Percentiles rank a stretch among this genome's conserved stretches.
Evolutionary conservation across 1,284 basidiomycete species (phyloP).

Genomic region (Cutaneotrichosporon daszewskae): DNA sequence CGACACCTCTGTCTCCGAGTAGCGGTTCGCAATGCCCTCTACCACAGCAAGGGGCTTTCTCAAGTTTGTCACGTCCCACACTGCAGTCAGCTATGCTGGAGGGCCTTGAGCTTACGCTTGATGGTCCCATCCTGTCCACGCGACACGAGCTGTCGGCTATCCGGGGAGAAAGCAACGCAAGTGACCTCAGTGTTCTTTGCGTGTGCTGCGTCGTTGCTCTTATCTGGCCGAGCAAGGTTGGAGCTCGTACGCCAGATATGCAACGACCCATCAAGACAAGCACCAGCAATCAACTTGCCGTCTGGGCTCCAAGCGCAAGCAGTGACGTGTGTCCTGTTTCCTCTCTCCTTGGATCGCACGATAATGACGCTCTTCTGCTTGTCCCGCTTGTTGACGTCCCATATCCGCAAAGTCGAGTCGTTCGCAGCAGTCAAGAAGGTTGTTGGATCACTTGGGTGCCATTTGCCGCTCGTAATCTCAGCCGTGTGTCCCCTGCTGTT

Average conservation of each 20-base stretch:
- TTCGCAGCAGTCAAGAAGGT: slow-evolving; percentile 87
- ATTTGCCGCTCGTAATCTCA: slow-evolving; percentile 80
- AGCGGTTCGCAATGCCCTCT: slow-evolving; percentile 65
- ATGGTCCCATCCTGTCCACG: slow-evolving; percentile 90
- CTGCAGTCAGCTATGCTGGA: slow-evolving; percentile 50
- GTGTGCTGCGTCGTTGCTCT: slow-evolving; percentile 80
- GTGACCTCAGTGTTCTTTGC: slow-evolving; percentile 74
- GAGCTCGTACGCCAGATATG: slow-evolving; percentile 89
- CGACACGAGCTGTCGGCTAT: slow-evolving; percentile 72
- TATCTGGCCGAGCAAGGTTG: slow-evolving; percentile 84
- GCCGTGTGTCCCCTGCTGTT: slow-evolving; percentile 79
- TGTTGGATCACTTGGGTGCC: slow-evolving; percentile 79
- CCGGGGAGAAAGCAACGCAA: slow-evolving; percentile 74
- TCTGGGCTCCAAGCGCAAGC: slow-evolving; percentile 79
- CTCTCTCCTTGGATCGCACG: slow-evolving; percentile 90
- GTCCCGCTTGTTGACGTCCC: slow-evolving; percentile 80
- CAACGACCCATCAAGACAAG: slow-evolving; percentile 81
- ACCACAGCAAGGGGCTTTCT: slow-evolving; percentile 70
- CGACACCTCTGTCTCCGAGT: slow-evolving; percentile 83
- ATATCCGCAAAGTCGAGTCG: slow-evolving; percentile 92
- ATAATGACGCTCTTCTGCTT: slow-evolving; percentile 93
- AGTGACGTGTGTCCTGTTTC: slow-evolving; percentile 88
- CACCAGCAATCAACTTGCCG: slow-evolving; percentile 75
- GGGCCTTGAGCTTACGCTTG: slow-evolving; percentile 62
- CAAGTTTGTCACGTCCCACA: slow-evolving; percentile 88